A percentile compares a stretch with the other conserved stretches of the same genome.
phyloP scores from a whole-genome alignment of 495 filamentous ascomycete genomes.

The Apiosordaria backusii region DNA sequence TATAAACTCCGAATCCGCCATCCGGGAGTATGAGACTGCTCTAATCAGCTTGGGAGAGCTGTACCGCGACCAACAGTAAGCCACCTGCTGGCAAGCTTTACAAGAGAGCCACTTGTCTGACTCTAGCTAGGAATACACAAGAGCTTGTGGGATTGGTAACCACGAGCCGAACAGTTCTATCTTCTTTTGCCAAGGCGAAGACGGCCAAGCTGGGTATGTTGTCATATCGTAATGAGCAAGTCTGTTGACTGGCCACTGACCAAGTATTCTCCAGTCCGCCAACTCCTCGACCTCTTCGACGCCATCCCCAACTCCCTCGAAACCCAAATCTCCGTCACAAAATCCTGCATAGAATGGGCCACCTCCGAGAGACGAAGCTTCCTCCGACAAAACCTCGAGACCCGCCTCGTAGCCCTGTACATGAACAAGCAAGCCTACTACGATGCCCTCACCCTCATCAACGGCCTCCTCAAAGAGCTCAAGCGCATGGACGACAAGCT shows the following conservation, averaged over 20 bases:
- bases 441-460: constrained; percentile 94
- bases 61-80: constrained; percentile 79
- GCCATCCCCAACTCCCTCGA: constrained; percentile 90
- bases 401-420: constrained; percentile 85
- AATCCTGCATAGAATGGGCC: constrained; percentile 99
- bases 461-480: constrained; percentile 87
- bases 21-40: constrained; percentile 82
- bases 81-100: constrained; percentile 30
- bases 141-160: constrained; percentile 90
- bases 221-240: neutral
- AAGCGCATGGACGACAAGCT: constrained; percentile 98
- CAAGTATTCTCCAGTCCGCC: constrained; percentile 66
- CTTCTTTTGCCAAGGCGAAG: constrained; percentile 97
- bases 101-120: constrained; percentile 40
- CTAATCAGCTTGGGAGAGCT: constrained; percentile 84
- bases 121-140: constrained; percentile 59
- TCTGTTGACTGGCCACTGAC: constrained; percentile 3
- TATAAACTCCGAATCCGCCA: constrained; percentile 71
- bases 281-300: constrained; percentile 93
- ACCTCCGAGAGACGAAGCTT: constrained; percentile 88
- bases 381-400: constrained; percentile 96
- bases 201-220: constrained; percentile 90
- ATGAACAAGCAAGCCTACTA: constrained; percentile 97
- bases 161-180: constrained; percentile 83
- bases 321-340: constrained; percentile 87